Base-by-base conservation (phyloP, 352 stramenopile genomes). In the Peronospora farinosa region DNA sequence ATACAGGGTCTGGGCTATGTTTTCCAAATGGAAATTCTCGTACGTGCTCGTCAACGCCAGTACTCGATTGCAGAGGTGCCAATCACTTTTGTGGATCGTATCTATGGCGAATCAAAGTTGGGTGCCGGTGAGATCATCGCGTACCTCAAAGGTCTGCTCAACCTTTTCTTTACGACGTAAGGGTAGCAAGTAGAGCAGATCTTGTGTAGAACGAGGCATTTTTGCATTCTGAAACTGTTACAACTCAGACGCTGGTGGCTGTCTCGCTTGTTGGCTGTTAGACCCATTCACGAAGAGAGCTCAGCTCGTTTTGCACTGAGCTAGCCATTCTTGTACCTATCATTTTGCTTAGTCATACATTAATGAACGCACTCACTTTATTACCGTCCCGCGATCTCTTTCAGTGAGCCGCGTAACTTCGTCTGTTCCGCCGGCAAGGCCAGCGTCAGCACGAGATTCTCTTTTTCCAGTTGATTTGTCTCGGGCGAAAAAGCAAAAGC, bases 1-100 rank as follows among this genome's bases (percentile, higher is more conserved):
- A 90, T 93, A 51, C 69, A 91, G 51, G 78, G 74, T 3, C 69
- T 88, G 19, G 96, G 95, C 28, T 99, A 99, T 76, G 95, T 98
- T 15, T 99, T 99, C 74, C 96, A 99, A 73, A 99, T 99, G 96
- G 96, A 99, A 67, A 97, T 98, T 55, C 84, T 98, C 41, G 91
- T 98, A 37, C 79, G 94, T 41, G 92, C 95, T n/a, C 84, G 88
- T 42, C 78, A 96, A 47, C 78, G 80, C 49, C 73, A 90, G 17
- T 98, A 96, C 68, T 79, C 63, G 23, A 95, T 99, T 52, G 86
- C 65, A 30, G 96, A 99, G 66, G 92, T 99, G 23, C 93, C 93
- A 0, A 99, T 99, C 64, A 95, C 86, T 15, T 99, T 99, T 65
- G 96, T 99, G 6, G 96, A 99, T 84, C 81, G 96, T 54, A 97